Base-by-base conservation (phyloP, 1,284 basidiomycete species). In the Pseudozyma sp. region DNA sequence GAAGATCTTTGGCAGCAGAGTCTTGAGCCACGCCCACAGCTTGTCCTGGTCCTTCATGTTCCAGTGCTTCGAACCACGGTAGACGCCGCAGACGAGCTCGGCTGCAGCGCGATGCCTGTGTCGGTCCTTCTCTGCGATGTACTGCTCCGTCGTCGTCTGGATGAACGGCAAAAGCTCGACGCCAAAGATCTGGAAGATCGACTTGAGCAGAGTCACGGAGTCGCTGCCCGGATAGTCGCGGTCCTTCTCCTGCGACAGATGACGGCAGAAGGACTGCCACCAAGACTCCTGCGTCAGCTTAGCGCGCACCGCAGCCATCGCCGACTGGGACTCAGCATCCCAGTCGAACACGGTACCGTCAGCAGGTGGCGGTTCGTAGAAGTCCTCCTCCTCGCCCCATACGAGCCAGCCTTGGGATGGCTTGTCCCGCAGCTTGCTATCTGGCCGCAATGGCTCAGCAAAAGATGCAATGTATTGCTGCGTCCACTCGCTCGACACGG, bases 61-160 rank as follows among this genome's bases (percentile, higher is more conserved):
- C 96, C 96, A 99, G 84, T 98, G 93, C 85, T 97, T 97, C 13
- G 91, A 90, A 30, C 94, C 95, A 88, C 87, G 77, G 58, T 83
- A 54, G 50, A 92, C 81, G 45, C 94, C 95, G 47, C 90, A 88
- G 39, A 97, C 84, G 34, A 97, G 86, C 86, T 99, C 96, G 53
- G 92, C 93, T 7, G 92, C 91, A 24, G 94, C 94, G 34, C 95
- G 89, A 81, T 96, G 94, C 85, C 94, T 93, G 87, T 94, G 96
- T 61, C 94, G 92, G 82, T 97, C 93, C 44, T 77, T 71, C 40
- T 88, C 80, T 64, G 91, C 91, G 35, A 86, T 87, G 49, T 92
- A 85, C 44, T 92, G 81, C 8, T 88, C 87, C 48, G 93, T 91
- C 35, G 90, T 85, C 13, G 86, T 84, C 49, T 92, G 85, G 13